Percentiles rank a stretch among this genome's conserved stretches.
phyloP scores from a whole-genome alignment of 192 early-diverging fungal species.

The Neocallimastix lanati region DNA sequence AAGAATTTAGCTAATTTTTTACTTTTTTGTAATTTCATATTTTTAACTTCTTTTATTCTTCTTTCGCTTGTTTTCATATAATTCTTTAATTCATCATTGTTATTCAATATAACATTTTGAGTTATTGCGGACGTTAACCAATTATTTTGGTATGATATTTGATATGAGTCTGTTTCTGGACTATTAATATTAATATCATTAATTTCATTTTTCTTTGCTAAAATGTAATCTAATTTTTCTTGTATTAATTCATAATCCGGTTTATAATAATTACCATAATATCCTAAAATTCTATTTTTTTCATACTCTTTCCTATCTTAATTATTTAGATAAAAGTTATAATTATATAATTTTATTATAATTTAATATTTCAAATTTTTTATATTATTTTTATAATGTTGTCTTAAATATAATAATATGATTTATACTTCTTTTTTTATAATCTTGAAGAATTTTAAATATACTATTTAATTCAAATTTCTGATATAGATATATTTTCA shows the following conservation, averaged over 20 bases:
- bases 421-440: constrained; percentile 22
- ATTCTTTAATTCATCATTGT: neutral
- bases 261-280: neutral
- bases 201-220: neutral
- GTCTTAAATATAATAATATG: neutral
- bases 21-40: neutral
- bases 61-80: neutral
- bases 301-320: neutral
- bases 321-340: neutral
- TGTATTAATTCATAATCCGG: neutral
- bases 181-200: neutral
- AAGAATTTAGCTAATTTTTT: neutral
- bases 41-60: neutral
- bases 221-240: neutral
- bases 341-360: too few relatives aligned
- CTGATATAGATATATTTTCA: constrained; percentile 55
- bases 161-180: neutral
- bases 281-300: neutral
- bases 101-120: neutral
- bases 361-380: too few relatives aligned
- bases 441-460: constrained; percentile 19
- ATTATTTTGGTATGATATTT: neutral
- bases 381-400: too few relatives aligned
- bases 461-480: constrained; percentile 44
- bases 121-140: neutral